phyloP scores from a whole-genome alignment of 1,139 yeast genomes.

The Hansenula sp. region DNA sequence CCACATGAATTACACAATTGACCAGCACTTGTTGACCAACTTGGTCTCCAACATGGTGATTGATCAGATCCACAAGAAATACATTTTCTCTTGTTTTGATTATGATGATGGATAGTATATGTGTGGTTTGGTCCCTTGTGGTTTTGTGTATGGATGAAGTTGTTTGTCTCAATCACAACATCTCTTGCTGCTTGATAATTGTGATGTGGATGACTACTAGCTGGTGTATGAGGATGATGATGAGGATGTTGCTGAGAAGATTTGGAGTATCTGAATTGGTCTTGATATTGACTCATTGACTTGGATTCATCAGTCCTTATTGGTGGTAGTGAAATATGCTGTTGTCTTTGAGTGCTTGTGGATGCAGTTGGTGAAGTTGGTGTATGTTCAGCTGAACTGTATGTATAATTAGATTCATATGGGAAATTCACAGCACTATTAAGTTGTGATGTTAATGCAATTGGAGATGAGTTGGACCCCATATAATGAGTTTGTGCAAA shows the following conservation, averaged over 20 bases:
- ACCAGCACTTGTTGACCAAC: conserved; percentile 86
- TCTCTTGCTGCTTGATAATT: conserved; percentile 9
- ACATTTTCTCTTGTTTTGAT: conserved; percentile 49
- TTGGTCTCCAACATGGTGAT: conserved; percentile 98
- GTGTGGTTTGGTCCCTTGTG: conserved; percentile 23
- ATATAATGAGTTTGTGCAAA: conserved; percentile 1
- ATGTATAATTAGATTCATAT: conserved; percentile 51
- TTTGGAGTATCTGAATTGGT: background rate
- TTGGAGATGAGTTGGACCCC: conserved; percentile 14
- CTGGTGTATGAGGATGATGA: background rate
- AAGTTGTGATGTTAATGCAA: conserved; percentile 1
- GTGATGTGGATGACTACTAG: conserved; percentile 6
- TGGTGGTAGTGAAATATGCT: conserved; percentile 9
- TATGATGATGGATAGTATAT: conserved; percentile 23
- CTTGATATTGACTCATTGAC: background rate
- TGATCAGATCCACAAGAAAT: conserved; percentile 89
- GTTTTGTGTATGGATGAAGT: conserved; percentile 21
- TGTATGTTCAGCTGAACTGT: conserved; percentile 16
- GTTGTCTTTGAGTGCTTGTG: conserved; percentile 4
- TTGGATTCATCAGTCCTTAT: conserved; percentile 1
- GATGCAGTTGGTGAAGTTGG: conserved; percentile 11
- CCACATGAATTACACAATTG: conserved; percentile 97
- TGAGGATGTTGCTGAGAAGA: background rate
- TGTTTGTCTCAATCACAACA: conserved; percentile 14
- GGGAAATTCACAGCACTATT: conserved; percentile 39